Conservation (phyloP, 495 filamentous ascomycete genomes). For the Aspergillus egyptiacus region DNA sequence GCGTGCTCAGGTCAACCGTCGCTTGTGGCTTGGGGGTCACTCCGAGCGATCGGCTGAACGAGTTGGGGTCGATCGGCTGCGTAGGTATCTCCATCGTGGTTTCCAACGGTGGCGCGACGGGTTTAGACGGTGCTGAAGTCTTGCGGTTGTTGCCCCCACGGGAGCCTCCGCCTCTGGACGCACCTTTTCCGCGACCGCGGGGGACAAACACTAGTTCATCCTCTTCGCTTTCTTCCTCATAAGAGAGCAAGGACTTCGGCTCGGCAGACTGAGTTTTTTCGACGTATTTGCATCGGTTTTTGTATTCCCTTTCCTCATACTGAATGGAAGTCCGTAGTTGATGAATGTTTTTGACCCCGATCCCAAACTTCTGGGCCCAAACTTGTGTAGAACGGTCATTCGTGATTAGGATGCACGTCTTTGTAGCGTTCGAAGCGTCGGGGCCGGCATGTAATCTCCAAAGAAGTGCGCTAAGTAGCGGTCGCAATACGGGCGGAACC, state of each 20-base stretch:
- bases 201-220: slow-evolving; percentile 55
- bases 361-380: slow-evolving; percentile 56
- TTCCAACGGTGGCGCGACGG: slow-evolving; percentile 24
- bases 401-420: slow-evolving; percentile 50
- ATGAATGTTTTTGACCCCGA: slow-evolving; percentile 53
- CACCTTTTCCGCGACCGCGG: slow-evolving; percentile 39
- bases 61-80: slow-evolving; percentile 51
- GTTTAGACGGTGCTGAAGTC: slow-evolving; percentile 19
- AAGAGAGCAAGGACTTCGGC: slow-evolving; percentile 38
- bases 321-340: slow-evolving; percentile 53
- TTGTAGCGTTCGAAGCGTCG: slow-evolving; percentile 36
- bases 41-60: slow-evolving; percentile 43
- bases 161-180: slow-evolving; percentile 33
- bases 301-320: slow-evolving; percentile 54
- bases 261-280: slow-evolving; percentile 40
- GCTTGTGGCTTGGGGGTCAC: slow-evolving; percentile 22
- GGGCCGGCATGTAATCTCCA: slow-evolving; percentile 51
- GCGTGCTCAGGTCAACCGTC: slow-evolving; percentile 35
- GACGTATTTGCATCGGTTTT: slow-evolving; percentile 48
- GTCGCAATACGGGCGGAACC: slow-evolving; percentile 43
- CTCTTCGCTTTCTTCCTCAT: slow-evolving; percentile 51
- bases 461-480: slow-evolving; percentile 56
- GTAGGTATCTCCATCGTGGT: slow-evolving; percentile 40
- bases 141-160: slow-evolving; percentile 31
- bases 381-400: slow-evolving; percentile 51